Evolutionary conservation across 2,329 filamentous ascomycete species (phyloP).

Genomic region (Aureobasidium sp.): DNA sequence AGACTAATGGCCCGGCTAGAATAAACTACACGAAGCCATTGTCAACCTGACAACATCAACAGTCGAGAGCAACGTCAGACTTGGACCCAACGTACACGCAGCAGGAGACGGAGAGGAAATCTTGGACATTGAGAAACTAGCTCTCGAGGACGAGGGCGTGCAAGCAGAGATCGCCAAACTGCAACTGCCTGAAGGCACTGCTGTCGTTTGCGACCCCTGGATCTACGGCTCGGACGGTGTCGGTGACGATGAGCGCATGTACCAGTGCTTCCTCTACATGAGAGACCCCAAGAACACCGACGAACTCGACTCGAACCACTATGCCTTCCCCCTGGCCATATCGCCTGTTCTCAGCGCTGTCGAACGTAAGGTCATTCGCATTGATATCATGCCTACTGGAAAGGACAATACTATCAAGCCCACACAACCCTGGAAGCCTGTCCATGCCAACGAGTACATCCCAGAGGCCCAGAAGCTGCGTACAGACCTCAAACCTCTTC

Average conservation of each 20-base stretch:
- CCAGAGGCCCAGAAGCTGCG: conserved; percentile 55
- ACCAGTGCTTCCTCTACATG: conserved; percentile 62
- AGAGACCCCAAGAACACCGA: conserved; percentile 53
- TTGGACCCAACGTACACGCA: conserved; percentile 52
- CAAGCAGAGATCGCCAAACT: conserved; percentile 54
- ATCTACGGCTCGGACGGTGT: conserved; percentile 55
- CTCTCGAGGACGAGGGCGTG: conserved; percentile 50
- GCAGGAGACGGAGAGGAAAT: conserved; percentile 55
- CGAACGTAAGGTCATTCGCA: conserved; percentile 58
- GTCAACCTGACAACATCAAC: conserved; percentile 46
- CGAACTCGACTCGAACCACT: conserved; percentile 61
- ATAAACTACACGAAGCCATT: conserved; percentile 56
- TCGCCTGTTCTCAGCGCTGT: conserved; percentile 60
- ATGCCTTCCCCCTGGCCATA: conserved; percentile 60
- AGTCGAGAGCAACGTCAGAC: conserved; percentile 52
- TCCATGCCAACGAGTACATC: conserved; percentile 59
- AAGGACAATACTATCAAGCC: conserved; percentile 52
- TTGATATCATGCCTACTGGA: conserved; percentile 64
- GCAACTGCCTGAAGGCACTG: conserved; percentile 50
- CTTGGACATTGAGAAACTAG: conserved; percentile 50
- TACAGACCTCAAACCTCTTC: conserved; percentile 57
- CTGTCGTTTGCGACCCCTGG: conserved; percentile 58
- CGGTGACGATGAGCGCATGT: conserved; percentile 43
- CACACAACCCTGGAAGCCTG: conserved; percentile 50
- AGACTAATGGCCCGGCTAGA: conserved; percentile 30